Conservation (phyloP, 352 stramenopile genomes). For the Hyaloperonospora arabidopsidis region DNA sequence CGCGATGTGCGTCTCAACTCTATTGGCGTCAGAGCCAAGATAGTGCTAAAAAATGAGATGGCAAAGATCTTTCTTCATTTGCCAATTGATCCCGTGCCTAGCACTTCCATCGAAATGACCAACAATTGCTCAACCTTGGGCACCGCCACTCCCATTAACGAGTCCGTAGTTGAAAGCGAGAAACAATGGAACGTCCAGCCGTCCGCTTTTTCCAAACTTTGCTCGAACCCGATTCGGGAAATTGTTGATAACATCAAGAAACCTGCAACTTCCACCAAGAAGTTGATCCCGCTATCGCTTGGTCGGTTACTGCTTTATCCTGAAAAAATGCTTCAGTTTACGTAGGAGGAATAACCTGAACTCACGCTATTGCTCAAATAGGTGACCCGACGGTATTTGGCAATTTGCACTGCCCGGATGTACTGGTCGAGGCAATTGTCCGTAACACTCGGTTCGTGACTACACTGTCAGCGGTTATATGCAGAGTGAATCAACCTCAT, state of each 20-base stretch:
- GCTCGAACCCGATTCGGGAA: slow-evolving; percentile 89
- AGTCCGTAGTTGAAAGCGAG: slow-evolving; percentile 22
- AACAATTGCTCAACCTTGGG: slow-evolving; percentile 27
- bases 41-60: too few species aligned
- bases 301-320: slow-evolving; percentile 24
- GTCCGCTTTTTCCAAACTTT: slow-evolving; percentile 62
- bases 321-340: too few species aligned
- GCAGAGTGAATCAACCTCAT: too few species aligned
- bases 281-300: slow-evolving; percentile 89
- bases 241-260: slow-evolving; percentile 94
- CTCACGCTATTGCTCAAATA: slow-evolving; percentile 7
- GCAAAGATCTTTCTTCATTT: too few species aligned
- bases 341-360: too few species aligned
- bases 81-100: too few species aligned
- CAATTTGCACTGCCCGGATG: slow-evolving; percentile 86
- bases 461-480: not conserved
- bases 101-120: slow-evolving; percentile 25
- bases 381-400: slow-evolving; percentile 90
- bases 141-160: slow-evolving; percentile 15
- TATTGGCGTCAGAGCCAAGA: too few species aligned
- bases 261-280: slow-evolving; percentile 77
- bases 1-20: too few species aligned
- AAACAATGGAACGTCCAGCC: slow-evolving; percentile 55
- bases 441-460: slow-evolving; percentile 45
- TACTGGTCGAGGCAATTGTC: slow-evolving; percentile 73